Evolutionary conservation across 2,329 filamentous ascomycete genomes (phyloP).

Genomic region (Colletotrichum brevisporum): DNA sequence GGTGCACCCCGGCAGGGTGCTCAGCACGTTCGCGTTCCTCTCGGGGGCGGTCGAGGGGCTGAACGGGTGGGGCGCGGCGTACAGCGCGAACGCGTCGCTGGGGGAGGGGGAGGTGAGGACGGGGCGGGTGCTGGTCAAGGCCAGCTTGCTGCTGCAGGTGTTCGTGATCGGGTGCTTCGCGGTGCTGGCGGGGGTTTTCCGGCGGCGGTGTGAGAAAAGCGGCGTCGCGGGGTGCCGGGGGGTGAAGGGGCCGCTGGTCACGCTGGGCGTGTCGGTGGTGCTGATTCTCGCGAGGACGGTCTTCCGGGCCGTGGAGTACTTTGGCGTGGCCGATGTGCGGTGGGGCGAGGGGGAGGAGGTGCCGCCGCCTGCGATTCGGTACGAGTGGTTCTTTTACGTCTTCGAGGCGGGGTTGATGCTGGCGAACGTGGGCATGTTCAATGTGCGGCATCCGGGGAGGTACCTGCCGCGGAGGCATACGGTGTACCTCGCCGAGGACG

Average conservation of each 20-base stretch:
- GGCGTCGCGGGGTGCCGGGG: constrained; percentile 49
- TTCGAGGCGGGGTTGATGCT: constrained; percentile 70
- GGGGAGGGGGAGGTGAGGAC: constrained; percentile 53
- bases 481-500: constrained; percentile 65
- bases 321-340: constrained; percentile 60
- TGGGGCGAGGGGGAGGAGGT: constrained; percentile 55
- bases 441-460: constrained; percentile 64
- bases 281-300: constrained; percentile 69
- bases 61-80: constrained; percentile 63
- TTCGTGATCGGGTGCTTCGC: constrained; percentile 65
- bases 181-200: constrained; percentile 63
- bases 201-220: constrained; percentile 57
- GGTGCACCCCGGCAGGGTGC: constrained; percentile 59
- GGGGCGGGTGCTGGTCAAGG: constrained; percentile 63
- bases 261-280: constrained; percentile 64
- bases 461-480: constrained; percentile 64
- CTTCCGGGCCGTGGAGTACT: constrained; percentile 73
- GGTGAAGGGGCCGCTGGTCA: constrained; percentile 56
- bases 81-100: constrained; percentile 61
- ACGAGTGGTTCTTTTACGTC: constrained; percentile 73
- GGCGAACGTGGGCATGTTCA: constrained; percentile 64
- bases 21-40: constrained; percentile 62
- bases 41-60: constrained; percentile 64
- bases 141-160: constrained; percentile 68
- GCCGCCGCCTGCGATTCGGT: constrained; percentile 61